These are phyloP conservation scores for Tuber calosporum DNA, from an alignment of 495 filamentous ascomycete species.

Conservation along the genomic window DNA sequence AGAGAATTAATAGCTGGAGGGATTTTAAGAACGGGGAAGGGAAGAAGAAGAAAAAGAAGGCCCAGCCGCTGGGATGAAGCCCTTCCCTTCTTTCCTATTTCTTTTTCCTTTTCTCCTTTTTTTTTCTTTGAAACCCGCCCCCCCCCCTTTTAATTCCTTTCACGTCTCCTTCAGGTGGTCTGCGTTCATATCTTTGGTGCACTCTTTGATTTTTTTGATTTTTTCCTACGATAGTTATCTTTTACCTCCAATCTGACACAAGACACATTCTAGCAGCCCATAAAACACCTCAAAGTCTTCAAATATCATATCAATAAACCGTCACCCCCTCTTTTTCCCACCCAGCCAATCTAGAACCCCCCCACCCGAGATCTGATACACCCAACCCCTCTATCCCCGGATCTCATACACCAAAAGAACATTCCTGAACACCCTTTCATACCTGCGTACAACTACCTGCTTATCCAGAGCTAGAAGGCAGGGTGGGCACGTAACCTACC, in stretches of 20 bases:
- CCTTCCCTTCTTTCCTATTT: slow-evolving; percentile 51
- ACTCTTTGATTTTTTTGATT: not conserved
- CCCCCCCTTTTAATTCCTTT: not conserved
- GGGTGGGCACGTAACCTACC: not conserved
- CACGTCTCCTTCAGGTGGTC: not conserved
- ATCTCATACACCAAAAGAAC: not conserved
- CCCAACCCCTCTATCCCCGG: not conserved
- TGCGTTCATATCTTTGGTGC: not conserved
- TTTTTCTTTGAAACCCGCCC: not conserved
- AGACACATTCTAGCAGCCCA: not conserved
- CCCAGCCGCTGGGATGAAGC: slow-evolving; percentile 46
- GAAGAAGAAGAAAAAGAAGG: slow-evolving; percentile 92
- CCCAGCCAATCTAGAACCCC: not conserved
- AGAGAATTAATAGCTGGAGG: slow-evolving; percentile 89
- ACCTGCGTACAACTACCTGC: not conserved
- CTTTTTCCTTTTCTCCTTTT: slow-evolving; percentile 6
- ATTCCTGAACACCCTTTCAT: not conserved
- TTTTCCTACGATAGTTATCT: not conserved
- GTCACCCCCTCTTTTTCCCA: not conserved
- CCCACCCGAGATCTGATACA: not conserved
- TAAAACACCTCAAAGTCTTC: not conserved
- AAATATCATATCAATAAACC: not conserved
- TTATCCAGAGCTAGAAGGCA: not conserved
- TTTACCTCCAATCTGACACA: not conserved
- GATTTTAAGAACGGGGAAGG: slow-evolving; percentile 66